Evolutionary conservation across 176 grass and related monocot species (phyloP).

Genomic region (Musa acuminata): DNA sequence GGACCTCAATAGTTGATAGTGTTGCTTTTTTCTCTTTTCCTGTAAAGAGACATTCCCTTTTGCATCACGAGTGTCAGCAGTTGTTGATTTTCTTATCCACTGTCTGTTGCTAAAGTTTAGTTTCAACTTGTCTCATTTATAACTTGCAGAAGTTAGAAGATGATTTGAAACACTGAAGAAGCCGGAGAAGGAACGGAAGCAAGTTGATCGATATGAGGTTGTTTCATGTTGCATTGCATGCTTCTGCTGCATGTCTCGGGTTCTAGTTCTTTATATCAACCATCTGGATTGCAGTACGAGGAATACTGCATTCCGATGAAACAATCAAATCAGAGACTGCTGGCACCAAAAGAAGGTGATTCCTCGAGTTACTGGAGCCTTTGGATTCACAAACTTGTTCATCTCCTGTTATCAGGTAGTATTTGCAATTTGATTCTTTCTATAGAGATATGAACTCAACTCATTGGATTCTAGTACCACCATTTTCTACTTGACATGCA

Average conservation of each 20-base stretch:
- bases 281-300: constrained; percentile 40
- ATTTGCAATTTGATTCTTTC: neutral
- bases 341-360: constrained; percentile 74
- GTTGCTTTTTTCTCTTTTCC: too few relatives aligned
- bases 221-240: neutral
- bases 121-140: neutral
- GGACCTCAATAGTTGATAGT: too few relatives aligned
- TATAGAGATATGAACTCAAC: neutral
- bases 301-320: constrained; percentile 55
- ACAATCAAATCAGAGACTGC: constrained; percentile 61
- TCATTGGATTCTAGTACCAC: neutral
- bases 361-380: constrained; percentile 66
- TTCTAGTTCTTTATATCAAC: neutral
- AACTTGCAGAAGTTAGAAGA: constrained; percentile 60
- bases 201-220: constrained; percentile 44
- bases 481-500: neutral
- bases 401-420: constrained; percentile 62
- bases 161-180: constrained; percentile 54
- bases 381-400: constrained; percentile 66
- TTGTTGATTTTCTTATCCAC: neutral
- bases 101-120: neutral
- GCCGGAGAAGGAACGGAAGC: constrained; percentile 33
- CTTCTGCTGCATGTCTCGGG: neutral
- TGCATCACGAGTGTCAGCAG: too few relatives aligned
- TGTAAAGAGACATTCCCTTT: too few relatives aligned